Conservation (phyloP, 192 early-diverging fungal species). For the Radiomyces spectabilis region DNA sequence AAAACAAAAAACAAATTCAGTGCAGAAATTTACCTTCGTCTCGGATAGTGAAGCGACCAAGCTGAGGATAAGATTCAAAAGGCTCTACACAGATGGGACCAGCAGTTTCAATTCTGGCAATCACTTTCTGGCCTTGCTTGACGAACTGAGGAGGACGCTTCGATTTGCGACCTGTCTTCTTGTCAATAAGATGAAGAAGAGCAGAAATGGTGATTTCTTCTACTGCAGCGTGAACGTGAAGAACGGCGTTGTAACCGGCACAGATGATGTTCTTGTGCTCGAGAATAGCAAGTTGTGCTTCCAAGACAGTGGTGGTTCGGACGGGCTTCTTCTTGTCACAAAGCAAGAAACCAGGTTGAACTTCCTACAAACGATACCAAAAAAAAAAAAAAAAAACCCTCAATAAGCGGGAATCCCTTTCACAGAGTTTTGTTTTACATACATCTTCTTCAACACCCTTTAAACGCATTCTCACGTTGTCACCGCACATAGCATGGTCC, state of each 20-base stretch:
- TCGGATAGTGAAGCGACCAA: constrained; percentile 97
- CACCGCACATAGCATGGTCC: constrained; percentile 69
- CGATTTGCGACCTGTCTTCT: constrained; percentile 84
- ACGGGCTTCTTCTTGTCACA: constrained; percentile 74
- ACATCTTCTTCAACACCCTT: constrained; percentile 92
- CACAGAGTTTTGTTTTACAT: too few relatives aligned
- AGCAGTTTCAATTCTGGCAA: constrained; percentile 75
- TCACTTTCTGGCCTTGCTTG: constrained; percentile 85
- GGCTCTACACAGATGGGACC: constrained; percentile 81
- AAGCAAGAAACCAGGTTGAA: constrained; percentile 81
- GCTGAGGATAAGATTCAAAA: constrained; percentile 78
- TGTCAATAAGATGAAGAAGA: constrained; percentile 88
- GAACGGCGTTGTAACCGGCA: constrained; percentile 89
- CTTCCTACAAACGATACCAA: constrained; percentile 38
- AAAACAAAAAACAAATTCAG: too few relatives aligned
- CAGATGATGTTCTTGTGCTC: constrained; percentile 96
- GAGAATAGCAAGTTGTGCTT: constrained; percentile 83
- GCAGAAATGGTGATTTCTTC: constrained; percentile 83
- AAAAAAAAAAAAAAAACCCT: neutral
- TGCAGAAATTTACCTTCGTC: constrained; percentile 90
- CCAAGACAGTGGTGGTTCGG: constrained; percentile 70
- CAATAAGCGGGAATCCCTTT: neutral
- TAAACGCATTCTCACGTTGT: constrained; percentile 89
- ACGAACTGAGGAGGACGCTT: constrained; percentile 88
- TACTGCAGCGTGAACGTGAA: constrained; percentile 82